Base-by-base conservation (phyloP, 2,329 filamentous ascomycete genomes). In the Passalora sequoiae region DNA sequence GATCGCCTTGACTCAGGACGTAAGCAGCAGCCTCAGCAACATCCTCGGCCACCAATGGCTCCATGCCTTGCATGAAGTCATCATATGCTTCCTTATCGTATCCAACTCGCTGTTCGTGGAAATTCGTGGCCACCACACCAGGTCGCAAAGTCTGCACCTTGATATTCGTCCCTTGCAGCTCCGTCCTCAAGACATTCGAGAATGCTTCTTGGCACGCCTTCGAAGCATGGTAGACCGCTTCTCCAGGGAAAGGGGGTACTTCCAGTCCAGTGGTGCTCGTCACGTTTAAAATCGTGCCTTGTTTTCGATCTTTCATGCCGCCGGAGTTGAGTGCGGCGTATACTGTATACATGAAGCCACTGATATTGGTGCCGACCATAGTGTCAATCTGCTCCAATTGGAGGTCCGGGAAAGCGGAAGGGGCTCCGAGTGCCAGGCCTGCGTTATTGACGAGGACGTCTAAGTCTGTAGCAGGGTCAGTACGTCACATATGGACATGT, bases 171-270 rank as follows among this genome's bases (percentile, higher is more conserved):
- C 65, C 68, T 16, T 49, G 56, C 6, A 74, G 53, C 54, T 78
- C 75, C 13, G 64, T 73, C 0, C 73, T 60, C 7, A 76, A 61
- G 1, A 66, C 64, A 42, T 76, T 74, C 0, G 69, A 70, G 47
- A 77, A 75, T 0, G 59, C 72, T 42, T 76, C 72, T 39, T 72
- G 69, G 3, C 60, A 63, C 0, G 71, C 69, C 49, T 74, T 74
- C 47, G 60, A 68, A 4, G 70, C 63, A 45, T 74, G 71, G 41
- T 74, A 72, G 6, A 76, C 69, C 0, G 70, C 66, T 49, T 75
- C 72, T 9, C 72, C 71, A 0, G 68, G 60, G 38, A 75, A 75
- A 0, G 72, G 72, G 0, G 72, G 72, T 0, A 66, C 66, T 45
- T 74, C 72, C 0, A 75, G 58, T 0, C 61, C 72, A 0, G 72